phyloP scores from a whole-genome alignment of 2,329 filamentous ascomycete genomes.

The Remersonia thermophila region DNA sequence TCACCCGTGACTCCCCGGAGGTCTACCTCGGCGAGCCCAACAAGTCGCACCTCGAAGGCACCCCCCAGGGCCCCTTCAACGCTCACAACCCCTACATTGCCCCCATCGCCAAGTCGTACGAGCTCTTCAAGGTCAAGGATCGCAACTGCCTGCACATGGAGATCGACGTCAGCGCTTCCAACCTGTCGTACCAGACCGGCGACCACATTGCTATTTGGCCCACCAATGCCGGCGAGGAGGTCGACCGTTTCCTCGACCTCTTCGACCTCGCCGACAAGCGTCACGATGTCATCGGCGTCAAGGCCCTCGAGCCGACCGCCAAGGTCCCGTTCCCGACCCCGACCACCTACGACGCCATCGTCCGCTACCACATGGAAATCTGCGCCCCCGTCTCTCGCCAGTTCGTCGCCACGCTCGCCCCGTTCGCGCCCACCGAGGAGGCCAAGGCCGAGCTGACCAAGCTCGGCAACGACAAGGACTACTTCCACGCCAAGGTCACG shows the following conservation, averaged over 20 bases:
- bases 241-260: constrained; percentile 75
- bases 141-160: constrained; percentile 96
- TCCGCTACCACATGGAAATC: constrained; percentile 94
- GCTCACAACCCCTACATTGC: constrained; percentile 96
- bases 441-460: constrained; percentile 80
- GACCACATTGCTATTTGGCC: constrained; percentile 98
- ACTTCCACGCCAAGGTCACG: constrained; percentile 78
- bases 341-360: constrained; percentile 86
- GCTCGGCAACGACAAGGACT: constrained; percentile 86
- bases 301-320: constrained; percentile 83
- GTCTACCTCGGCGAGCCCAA: constrained; percentile 96
- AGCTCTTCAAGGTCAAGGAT: constrained; percentile 80
- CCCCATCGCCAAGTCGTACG: constrained; percentile 78
- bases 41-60: constrained; percentile 83
- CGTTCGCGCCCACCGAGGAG: constrained; percentile 77
- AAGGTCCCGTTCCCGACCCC: constrained; percentile 97
- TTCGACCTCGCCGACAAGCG: constrained; percentile 67
- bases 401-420: constrained; percentile 74
- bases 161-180: constrained; percentile 79
- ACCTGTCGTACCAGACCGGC: constrained; percentile 86
- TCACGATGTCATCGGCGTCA: constrained; percentile 73
- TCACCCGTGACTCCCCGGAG: constrained; percentile 61
- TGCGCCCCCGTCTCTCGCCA: constrained; percentile 92
- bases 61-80: constrained; percentile 80
- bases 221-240: constrained; percentile 83